Evolutionary conservation across 768 basidiomycete genomes (phyloP).

Genomic region (Agaricus subrufescens): DNA sequence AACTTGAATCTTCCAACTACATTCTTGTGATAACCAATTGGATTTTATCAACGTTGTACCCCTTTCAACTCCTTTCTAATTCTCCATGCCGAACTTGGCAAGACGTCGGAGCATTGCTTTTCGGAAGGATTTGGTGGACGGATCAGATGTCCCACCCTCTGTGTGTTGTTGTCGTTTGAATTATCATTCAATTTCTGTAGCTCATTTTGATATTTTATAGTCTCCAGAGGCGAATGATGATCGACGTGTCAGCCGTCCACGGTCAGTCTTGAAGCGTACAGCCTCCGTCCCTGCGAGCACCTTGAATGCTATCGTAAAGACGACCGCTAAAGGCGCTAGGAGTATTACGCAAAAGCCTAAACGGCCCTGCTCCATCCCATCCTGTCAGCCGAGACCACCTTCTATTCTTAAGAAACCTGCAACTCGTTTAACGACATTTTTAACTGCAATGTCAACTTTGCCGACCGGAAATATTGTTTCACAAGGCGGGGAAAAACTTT

Average conservation of each 20-base stretch:
- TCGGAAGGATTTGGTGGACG: background rate
- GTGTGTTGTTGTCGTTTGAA: background rate
- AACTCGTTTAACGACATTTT: background rate
- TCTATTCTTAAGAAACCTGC: background rate
- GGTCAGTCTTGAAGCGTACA: background rate
- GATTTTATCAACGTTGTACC: no score
- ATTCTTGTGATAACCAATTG: no score
- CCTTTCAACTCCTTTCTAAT: no score
- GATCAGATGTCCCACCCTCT: background rate
- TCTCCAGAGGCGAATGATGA: background rate
- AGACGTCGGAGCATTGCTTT: background rate
- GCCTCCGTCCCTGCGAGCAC: background rate
- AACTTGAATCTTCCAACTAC: no score
- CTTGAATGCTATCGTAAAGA: background rate
- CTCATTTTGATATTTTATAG: background rate
- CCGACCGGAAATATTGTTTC: background rate
- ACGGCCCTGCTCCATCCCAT: background rate
- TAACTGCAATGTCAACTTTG: background rate
- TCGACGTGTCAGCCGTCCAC: background rate
- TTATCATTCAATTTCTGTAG: background rate
- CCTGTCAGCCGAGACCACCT: background rate
- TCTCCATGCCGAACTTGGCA: background rate
- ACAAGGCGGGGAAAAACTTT: background rate
- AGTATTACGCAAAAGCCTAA: background rate
- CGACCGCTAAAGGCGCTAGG: background rate